Evolutionary conservation across 768 basidiomycete genomes (phyloP), one percentile per base, ranked within the genome.

Genomic region (Paxillus rubicundulus): DNA sequence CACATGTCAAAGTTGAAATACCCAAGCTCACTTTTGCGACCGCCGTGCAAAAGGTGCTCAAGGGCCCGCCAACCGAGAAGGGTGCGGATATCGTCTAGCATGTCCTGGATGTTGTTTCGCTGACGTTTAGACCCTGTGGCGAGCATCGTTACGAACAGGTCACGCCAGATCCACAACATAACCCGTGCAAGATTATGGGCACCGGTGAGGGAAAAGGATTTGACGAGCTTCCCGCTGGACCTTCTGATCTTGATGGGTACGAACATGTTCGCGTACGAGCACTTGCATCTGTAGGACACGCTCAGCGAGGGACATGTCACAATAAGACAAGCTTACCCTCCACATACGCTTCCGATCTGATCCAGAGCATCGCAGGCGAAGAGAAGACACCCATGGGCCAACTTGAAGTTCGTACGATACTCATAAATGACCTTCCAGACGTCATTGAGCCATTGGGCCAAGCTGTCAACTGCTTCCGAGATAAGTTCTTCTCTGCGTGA

Each of bases 111-210:
- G 45, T 57, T 54, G 38, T 68, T 61, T 47, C 56, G 58, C 33
- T 67, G 57, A 41, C 63, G 53, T 59, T 60, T 49, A 37, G 66
- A 48, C 57, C 74, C 64, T 53, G 59, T 67, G 0, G 77, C 75
- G 8, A 82, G 74, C 64, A 87, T 68, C 21, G 77, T 78, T 9
- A 87, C 62, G 54, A 87, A 80, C 17, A 87, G 72, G 54, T 87
- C 86, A 6, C 85, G 76, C 85, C 85, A 87, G 47, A 87, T 78
- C 82, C 84, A 87, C 16, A 85, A 65, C 6, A 81, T 53, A 37
- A 78, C 70, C 13, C 66, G 69, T 24, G 77, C 72, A 17, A 84
- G 68, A 20, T 72, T 71, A 28, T 75, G 72, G 1, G 76, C 77
- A 4, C 83, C 84, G 3, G 65, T 64, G 18, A 85, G 62, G 18